These are phyloP conservation scores for Lolium rigidum DNA, from an alignment of 176 grass and related monocot genomes.

Conservation along the genomic window DNA sequence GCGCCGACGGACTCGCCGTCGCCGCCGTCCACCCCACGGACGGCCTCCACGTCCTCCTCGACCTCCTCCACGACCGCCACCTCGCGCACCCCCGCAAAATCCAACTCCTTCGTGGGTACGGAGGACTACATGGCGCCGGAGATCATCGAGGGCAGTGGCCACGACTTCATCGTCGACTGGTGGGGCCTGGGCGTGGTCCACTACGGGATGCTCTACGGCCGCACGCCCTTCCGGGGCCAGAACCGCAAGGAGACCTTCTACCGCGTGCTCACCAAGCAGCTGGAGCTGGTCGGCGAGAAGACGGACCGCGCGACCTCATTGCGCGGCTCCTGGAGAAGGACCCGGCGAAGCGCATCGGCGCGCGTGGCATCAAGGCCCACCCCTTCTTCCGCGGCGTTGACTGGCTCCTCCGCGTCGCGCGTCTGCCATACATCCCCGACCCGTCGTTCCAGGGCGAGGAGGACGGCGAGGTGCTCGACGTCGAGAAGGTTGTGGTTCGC, in stretches of 20 bases:
- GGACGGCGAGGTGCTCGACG: slow-evolving; percentile 58
- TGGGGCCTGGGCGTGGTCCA: slow-evolving; percentile 91
- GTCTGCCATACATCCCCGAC: slow-evolving; percentile 81
- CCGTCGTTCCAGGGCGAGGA: slow-evolving; percentile 33
- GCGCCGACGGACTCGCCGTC: too few relatives aligned
- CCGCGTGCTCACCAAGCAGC: slow-evolving; percentile 77
- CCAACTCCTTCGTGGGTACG: slow-evolving; percentile 97
- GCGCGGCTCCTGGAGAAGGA: slow-evolving; percentile 85
- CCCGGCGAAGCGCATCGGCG: slow-evolving; percentile 68
- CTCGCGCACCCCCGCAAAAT: slow-evolving; percentile 54
- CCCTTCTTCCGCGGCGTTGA: slow-evolving; percentile 79
- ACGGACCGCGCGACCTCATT: slow-evolving; percentile 78
- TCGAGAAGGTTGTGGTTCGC: slow-evolving; percentile 83
- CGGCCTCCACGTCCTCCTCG: slow-evolving; percentile 35
- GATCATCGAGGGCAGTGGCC: slow-evolving; percentile 85
- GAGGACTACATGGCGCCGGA: slow-evolving; percentile 99
- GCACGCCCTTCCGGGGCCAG: slow-evolving; percentile 90
- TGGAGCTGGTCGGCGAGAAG: slow-evolving; percentile 83
- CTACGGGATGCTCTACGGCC: slow-evolving; percentile 98
- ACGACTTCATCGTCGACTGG: slow-evolving; percentile 97
- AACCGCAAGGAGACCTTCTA: slow-evolving; percentile 99
- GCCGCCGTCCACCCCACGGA: too few relatives aligned
- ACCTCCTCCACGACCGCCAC: too few relatives aligned
- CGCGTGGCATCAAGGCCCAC: slow-evolving; percentile 69
- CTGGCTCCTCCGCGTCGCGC: slow-evolving; percentile 75